Evolutionary conservation across 768 basidiomycete genomes (phyloP), one percentile per base, ranked within the genome.

Genomic region (Tylopilus rubrobrunneus): DNA sequence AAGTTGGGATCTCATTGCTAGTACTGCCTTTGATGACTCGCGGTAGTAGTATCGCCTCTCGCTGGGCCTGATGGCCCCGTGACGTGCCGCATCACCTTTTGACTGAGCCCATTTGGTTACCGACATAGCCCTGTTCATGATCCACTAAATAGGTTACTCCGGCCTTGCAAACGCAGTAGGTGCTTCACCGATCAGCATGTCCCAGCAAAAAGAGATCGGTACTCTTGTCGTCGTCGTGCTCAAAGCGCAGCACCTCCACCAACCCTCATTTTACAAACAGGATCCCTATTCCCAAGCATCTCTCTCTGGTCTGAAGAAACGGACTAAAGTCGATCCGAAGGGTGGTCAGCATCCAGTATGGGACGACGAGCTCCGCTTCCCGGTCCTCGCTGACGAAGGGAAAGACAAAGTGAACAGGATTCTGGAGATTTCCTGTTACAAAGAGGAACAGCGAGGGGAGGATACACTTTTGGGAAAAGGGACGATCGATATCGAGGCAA

Each of bases 321-420:
- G 80, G 53, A 93, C 92, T 1, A 76, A 80, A 49, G 78, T 85
- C 55, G 87, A 92, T 62, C 76, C 84, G 59, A 92, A 86, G 65
- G 94, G 94, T 3, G 95, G 95, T 0, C 95, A 98, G 65, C 88
- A 91, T 69, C 95, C 95, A 2, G 82, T 86, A 55, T 98, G 94
- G 92, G 94, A 97, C 65, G 84, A 84, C 33, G 93, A 97, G 69
- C 69, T 95, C 49, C 82, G 92, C 41, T 85, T 93, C 67, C 79
- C 85, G 6, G 76, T 98, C 45, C 67, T 80, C 60, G 83, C 82
- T 61, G 79, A 80, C n/a, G 67, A 65, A 9, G 79, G 81, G 33
- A 83, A 83, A 57, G 68, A 70, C 45, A 67, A 48, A 5, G 47
- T 34, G 23, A 74, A 76, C 58, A 74, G 86, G 67, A 81, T 77